Base-by-base conservation (phyloP, 257 asterid genomes). In the Voacanga thouarsii region DNA sequence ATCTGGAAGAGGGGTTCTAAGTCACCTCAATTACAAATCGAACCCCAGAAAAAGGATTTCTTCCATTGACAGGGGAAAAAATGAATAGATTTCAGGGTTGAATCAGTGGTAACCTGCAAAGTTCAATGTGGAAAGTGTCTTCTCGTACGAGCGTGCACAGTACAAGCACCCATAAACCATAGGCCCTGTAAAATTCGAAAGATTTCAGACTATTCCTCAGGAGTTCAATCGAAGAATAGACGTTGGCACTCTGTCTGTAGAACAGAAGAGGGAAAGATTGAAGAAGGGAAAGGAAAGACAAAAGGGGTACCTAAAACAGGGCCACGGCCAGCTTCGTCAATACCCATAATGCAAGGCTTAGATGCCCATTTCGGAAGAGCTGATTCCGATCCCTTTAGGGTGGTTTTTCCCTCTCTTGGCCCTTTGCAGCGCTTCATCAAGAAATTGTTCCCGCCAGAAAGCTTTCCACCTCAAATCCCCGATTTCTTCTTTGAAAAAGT, bases 281-380 rank as follows among this genome's bases (percentile, higher is more conserved):
- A 8, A 39, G 44, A 24, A 55, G 11, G 51, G 44, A 19, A 24
- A 55, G 80, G 23, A 21, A 45, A 64, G 51, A 11, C 43, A 18
- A 67, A 19, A 64, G 30, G 9, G n/a, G 60, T 75, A 93, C 98
- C 99, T 88, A 95, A 89, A 80, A 95, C 97, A 57, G 99, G 99
- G 79, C 98, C 99, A 37, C 98, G 98, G 3, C 99, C 98, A 76
- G 99, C 99, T 89, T 95, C 99, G 57, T 95, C 98, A 81, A 95
- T 95, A 50, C 99, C 99, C 99, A 95, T 91, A 45, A 95, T 89
- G 85, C 99, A 93, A 66, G 99, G 97, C 81, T 87, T 80, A 73
- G 94, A 85, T 49, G 93, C 97, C 99, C 98, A 95, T 76, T 82
- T 59, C 73, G 95, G 89, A 51, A 85, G 87, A 76, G 84, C 68